phyloP scores from a whole-genome alignment of 2,329 filamentous ascomycete species.

The Pyricularia sp. region DNA sequence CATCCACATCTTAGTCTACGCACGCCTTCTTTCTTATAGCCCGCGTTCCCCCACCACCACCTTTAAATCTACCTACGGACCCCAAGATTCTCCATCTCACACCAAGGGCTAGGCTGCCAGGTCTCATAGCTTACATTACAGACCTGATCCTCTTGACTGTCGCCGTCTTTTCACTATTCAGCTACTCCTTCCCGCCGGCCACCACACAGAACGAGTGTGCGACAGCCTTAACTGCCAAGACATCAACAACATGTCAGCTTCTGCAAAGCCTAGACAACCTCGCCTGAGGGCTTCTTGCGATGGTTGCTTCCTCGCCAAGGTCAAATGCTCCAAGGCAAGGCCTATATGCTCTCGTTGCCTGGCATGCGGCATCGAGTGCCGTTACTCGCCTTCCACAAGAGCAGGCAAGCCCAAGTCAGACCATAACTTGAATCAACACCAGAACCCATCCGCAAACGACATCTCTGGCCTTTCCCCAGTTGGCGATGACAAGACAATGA shows the following conservation, averaged over 20 bases:
- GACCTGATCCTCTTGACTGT: not conserved
- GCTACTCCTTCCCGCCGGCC: not conserved
- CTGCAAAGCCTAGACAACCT: conserved; percentile 15
- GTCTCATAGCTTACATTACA: not conserved
- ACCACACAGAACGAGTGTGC: not conserved
- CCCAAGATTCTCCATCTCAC: not conserved
- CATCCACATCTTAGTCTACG: not conserved
- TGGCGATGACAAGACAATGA: conserved; percentile 16
- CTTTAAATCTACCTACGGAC: not conserved
- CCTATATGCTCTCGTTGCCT: conserved; percentile 40
- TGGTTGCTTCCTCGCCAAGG: conserved; percentile 41
- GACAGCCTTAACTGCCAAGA: not conserved
- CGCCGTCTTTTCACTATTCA: not conserved
- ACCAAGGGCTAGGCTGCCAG: not conserved
- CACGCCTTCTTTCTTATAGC: conserved; percentile 4
- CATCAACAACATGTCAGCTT: conserved; percentile 9
- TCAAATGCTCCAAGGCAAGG: conserved; percentile 41
- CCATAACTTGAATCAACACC: conserved; percentile 12
- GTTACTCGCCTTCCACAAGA: conserved; percentile 38
- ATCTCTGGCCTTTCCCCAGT: conserved; percentile 13
- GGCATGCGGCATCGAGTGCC: conserved; percentile 33
- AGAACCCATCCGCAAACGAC: conserved; percentile 7
- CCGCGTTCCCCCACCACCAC: conserved; percentile 1
- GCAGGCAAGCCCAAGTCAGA: conserved; percentile 35
- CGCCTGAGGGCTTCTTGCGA: conserved; percentile 31